These are phyloP conservation scores for Cyclotella kingstonii DNA, from an alignment of 108 stramenopile species.

Conservation along the genomic window DNA sequence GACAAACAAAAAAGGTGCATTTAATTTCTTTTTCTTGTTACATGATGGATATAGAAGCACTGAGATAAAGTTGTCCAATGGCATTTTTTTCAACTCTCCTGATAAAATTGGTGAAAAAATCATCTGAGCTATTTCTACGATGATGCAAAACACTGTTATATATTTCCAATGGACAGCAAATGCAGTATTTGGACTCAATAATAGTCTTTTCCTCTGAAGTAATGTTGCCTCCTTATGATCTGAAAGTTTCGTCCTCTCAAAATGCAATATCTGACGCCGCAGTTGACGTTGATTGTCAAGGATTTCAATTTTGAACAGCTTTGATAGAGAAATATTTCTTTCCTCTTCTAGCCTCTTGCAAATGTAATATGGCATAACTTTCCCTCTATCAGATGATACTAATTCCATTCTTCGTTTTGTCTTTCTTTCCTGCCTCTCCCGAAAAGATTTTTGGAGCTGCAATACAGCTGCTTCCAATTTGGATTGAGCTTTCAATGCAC, in stretches of 20 bases:
- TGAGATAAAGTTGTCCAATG: conserved; percentile 26
- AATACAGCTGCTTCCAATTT: conserved; percentile 47
- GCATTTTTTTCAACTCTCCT: conserved; percentile 47
- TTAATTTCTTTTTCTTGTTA: conserved; percentile 8
- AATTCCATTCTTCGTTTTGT: conserved; percentile 29
- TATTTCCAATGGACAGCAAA: conserved; percentile 73
- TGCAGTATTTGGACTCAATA: conserved; percentile 71
- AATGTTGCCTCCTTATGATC: conserved; percentile 20
- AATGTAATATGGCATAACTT: conserved; percentile 19
- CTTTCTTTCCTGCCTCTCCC: conserved; percentile 39
- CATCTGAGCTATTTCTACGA: conserved; percentile 54
- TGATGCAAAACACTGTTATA: conserved; percentile 52
- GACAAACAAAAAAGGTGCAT: conserved; percentile 10
- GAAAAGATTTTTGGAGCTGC: conserved; percentile 53
- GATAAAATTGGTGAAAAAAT: conserved; percentile 52
- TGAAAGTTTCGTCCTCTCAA: conserved; percentile 43
- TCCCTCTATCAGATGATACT: conserved; percentile 15
- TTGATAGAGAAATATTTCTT: conserved; percentile 8
- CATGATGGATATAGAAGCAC: conserved; percentile 24
- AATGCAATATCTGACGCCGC: conserved; percentile 51
- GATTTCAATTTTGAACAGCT: conserved; percentile 22
- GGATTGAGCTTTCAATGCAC: conserved; percentile 20
- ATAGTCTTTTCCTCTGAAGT: conserved; percentile 38
- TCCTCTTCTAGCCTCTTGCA: conserved; percentile 37
- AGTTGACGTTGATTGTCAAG: conserved; percentile 30